Percentiles rank a stretch among this genome's conserved stretches.
Conservation (phyloP, 2,329 filamentous ascomycete genomes). For the Pseudocercospora fijiensis region DNA sequence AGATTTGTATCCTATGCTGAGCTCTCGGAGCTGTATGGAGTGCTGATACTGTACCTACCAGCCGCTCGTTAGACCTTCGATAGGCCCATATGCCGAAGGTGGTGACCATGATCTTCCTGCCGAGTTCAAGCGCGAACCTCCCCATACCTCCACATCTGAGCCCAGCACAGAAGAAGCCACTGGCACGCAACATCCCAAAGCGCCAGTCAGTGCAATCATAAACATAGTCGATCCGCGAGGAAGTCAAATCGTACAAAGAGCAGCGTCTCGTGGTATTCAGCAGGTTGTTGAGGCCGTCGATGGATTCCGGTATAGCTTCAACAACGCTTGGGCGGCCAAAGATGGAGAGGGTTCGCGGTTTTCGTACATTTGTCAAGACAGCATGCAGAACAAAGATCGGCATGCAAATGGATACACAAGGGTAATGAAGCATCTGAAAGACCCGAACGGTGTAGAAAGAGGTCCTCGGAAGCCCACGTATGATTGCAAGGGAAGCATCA, state of each 20-base stretch:
- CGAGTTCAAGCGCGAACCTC: conserved; percentile 30
- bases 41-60: not conserved
- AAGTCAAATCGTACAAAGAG: conserved; percentile 48
- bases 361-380: conserved; percentile 53
- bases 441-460: conserved; percentile 23
- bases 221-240: conserved; percentile 39
- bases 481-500: conserved; percentile 50
- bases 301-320: conserved; percentile 52
- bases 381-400: conserved; percentile 52
- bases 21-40: not conserved
- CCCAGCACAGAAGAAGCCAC: conserved; percentile 16
- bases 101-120: conserved; percentile 33
- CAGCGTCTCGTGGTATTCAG: conserved; percentile 49
- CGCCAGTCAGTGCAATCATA: conserved; percentile 28
- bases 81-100: conserved; percentile 34
- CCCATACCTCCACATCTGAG: conserved; percentile 8
- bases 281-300: conserved; percentile 47
- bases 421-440: conserved; percentile 31
- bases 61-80: conserved; percentile 31
- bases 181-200: conserved; percentile 22
- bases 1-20: not conserved
- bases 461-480: conserved; percentile 46
- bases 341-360: conserved; percentile 49
- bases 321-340: conserved; percentile 50
- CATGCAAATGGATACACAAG: conserved; percentile 44